These are phyloP conservation scores for Dalbergia cultrata DNA, from an alignment of 306 rosid species.

Conservation along the genomic window DNA sequence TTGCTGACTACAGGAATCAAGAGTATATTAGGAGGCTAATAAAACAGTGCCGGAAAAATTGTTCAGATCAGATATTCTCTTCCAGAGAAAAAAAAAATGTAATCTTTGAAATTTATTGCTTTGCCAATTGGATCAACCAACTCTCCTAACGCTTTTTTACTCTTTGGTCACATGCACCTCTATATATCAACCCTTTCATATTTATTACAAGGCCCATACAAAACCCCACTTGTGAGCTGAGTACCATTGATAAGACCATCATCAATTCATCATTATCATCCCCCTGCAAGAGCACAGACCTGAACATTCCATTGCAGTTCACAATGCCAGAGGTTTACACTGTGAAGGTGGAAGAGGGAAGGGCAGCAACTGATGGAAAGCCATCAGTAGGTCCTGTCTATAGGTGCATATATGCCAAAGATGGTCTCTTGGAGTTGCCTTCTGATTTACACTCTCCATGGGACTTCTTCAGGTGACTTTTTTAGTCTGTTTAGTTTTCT, in stretches of 20 bases:
- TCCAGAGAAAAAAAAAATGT: conserved; percentile 34
- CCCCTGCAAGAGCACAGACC: background rate
- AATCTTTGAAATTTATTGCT: conserved; percentile 57
- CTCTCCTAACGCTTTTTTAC: conserved; percentile 12
- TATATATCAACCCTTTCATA: background rate
- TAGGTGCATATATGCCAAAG: conserved; percentile 88
- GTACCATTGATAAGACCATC: background rate
- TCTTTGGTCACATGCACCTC: conserved; percentile 24
- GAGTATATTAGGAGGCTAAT: conserved; percentile 32
- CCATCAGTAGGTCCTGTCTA: conserved; percentile 86
- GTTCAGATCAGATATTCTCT: conserved; percentile 1
- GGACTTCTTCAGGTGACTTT: conserved; percentile 81
- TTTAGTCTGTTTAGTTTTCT: background rate
- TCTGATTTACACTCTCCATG: conserved; percentile 72
- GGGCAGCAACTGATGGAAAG: conserved; percentile 48
- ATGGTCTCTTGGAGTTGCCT: conserved; percentile 78
- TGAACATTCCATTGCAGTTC: conserved; percentile 33
- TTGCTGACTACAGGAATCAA: background rate
- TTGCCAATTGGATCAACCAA: conserved; percentile 50
- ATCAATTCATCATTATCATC: conserved; percentile 2
- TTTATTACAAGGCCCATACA: conserved; percentile 19
- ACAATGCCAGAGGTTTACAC: conserved; percentile 63
- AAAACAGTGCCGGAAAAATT: conserved; percentile 41
- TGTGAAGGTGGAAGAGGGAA: conserved; percentile 77
- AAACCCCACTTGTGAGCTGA: conserved; percentile 1